Conservation (phyloP, 768 basidiomycete species). For the Tylopilus rubrobrunneus region DNA sequence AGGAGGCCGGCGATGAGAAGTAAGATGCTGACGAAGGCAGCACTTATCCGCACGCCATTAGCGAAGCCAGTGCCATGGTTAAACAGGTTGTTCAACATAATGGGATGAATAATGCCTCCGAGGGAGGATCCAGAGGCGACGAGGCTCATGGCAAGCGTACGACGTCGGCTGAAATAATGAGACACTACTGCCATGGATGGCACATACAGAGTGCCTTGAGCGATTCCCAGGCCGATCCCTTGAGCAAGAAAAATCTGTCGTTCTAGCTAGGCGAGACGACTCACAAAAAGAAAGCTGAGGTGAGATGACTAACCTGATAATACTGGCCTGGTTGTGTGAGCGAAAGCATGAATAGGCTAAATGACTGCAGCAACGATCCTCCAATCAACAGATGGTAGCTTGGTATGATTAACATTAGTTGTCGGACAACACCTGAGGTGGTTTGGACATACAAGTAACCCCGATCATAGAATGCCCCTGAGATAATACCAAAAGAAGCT, state of each 20-base stretch:
- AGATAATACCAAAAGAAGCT: constrained; percentile 35
- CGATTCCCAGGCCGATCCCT: constrained; percentile 45
- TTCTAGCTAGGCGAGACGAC: neutral
- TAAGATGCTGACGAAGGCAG: constrained; percentile 37
- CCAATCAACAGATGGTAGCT: constrained; percentile 44
- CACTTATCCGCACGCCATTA: constrained; percentile 47
- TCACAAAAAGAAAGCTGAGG: too few species aligned
- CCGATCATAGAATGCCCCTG: constrained; percentile 46
- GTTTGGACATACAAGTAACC: constrained; percentile 43
- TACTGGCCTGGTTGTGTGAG: constrained; percentile 37
- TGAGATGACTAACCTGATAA: constrained; percentile 35
- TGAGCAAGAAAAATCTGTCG: constrained; percentile 45
- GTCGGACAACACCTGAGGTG: neutral
- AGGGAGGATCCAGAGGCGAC: constrained; percentile 37
- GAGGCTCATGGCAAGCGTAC: constrained; percentile 44
- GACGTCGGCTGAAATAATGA: constrained; percentile 41
- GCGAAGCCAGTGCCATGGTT: constrained; percentile 32
- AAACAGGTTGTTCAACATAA: constrained; percentile 30
- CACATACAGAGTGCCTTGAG: constrained; percentile 43
- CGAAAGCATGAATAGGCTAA: constrained; percentile 44
- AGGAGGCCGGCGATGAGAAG: constrained; percentile 33
- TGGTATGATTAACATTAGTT: constrained; percentile 1
- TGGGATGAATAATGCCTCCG: constrained; percentile 24
- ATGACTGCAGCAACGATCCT: constrained; percentile 42
- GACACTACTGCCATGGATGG: constrained; percentile 42